A percentile compares a stretch with the other conserved stretches of the same genome.
phyloP scores from a whole-genome alignment of 2,329 filamentous ascomycete species.

The Endocalyx cinctus region DNA sequence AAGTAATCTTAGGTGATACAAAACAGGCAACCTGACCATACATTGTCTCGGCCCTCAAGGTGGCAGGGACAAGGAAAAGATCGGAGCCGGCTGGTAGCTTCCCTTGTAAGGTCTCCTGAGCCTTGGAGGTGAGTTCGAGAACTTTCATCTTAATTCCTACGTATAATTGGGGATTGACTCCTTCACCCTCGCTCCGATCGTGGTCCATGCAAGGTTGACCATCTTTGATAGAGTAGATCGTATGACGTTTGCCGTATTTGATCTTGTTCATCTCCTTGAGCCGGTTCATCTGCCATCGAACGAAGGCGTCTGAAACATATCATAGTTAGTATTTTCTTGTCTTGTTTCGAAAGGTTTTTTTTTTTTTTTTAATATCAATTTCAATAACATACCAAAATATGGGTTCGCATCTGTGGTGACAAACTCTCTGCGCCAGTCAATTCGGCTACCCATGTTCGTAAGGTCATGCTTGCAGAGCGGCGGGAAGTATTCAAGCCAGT shows the following conservation, averaged over 20 bases:
- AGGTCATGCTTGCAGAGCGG: slow-evolving; percentile 76
- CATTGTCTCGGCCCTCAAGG: slow-evolving; percentile 94
- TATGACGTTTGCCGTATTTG: slow-evolving; percentile 89
- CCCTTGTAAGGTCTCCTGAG: slow-evolving; percentile 65
- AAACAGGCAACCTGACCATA: slow-evolving; percentile 97
- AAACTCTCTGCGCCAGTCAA: slow-evolving; percentile 91
- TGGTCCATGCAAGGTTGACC: slow-evolving; percentile 86
- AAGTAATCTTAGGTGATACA: slow-evolving; percentile 82
- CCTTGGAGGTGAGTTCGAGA: slow-evolving; percentile 78
- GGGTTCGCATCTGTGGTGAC: slow-evolving; percentile 96
- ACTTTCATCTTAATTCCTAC: slow-evolving; percentile 88
- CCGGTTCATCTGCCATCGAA: slow-evolving; percentile 95
- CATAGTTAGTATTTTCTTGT: no score
- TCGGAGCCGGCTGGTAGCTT: slow-evolving; percentile 75
- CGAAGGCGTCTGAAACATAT: slow-evolving; percentile 94
- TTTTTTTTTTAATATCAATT: no score
- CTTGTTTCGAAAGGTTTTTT: no score
- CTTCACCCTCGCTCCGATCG: slow-evolving; percentile 76
- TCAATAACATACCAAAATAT: no score
- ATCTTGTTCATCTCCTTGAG: slow-evolving; percentile 88
- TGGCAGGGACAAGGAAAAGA: slow-evolving; percentile 88
- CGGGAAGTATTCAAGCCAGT: slow-evolving; percentile 93
- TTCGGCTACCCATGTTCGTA: slow-evolving; percentile 75
- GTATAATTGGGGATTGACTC: slow-evolving; percentile 84
- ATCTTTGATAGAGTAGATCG: slow-evolving; percentile 87